Conservation (phyloP, 257 asterid genomes). For the Solanum lignicaule region DNA sequence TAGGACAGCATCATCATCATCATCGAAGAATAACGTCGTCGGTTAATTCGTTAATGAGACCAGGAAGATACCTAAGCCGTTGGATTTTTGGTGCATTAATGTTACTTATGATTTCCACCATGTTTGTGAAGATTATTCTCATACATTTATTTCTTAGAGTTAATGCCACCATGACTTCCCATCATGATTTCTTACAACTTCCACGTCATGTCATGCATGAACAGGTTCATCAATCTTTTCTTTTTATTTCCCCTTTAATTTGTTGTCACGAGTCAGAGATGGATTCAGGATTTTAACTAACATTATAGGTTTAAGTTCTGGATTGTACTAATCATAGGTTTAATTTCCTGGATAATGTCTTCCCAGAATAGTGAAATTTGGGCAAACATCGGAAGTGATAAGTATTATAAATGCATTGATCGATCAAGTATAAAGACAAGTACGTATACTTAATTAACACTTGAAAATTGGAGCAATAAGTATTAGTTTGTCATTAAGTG, state of each 20-base stretch:
- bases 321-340: neutral
- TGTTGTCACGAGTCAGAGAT: neutral
- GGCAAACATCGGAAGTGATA: constrained; percentile 14
- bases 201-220: neutral
- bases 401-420: constrained; percentile 11
- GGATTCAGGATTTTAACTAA: neutral
- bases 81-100: constrained; percentile 12
- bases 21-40: neutral
- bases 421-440: constrained; percentile 13
- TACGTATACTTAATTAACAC: neutral
- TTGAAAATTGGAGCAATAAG: neutral
- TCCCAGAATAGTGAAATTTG: constrained; percentile 17
- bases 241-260: neutral
- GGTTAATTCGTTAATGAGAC: neutral
- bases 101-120: constrained; percentile 13
- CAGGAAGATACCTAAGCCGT: constrained; percentile 15
- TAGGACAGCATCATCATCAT: neutral
- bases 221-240: neutral
- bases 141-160: constrained; percentile 12
- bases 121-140: constrained; percentile 16
- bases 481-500: neutral
- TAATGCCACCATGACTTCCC: neutral
- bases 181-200: constrained; percentile 9
- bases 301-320: neutral
- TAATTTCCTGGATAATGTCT: neutral